Conservation (phyloP, 2,329 filamentous ascomycete genomes). For the Grosmannia clavigera region DNA sequence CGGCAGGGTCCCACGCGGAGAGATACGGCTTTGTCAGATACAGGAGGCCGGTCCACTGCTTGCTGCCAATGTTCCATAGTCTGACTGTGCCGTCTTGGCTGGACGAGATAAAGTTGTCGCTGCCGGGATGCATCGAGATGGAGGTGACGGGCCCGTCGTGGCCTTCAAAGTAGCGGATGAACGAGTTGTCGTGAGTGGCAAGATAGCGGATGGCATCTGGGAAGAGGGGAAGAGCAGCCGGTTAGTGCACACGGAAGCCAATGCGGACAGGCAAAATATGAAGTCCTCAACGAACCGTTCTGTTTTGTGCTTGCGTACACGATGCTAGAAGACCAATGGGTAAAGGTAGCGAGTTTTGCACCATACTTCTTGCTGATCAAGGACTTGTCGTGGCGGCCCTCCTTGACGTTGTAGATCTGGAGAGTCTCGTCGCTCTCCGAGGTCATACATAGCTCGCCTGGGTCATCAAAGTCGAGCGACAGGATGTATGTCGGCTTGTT, state of each 20-base stretch:
- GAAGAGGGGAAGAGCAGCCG: not conserved
- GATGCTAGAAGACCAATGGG: conserved; percentile 80
- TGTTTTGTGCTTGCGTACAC: conserved; percentile 94
- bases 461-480: conserved; percentile 93
- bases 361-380: conserved; percentile 95
- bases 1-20: conserved; percentile 82
- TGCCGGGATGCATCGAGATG: conserved; percentile 71
- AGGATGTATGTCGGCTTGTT: conserved; percentile 54
- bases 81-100: conserved; percentile 83
- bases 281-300: conserved; percentile 47
- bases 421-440: conserved; percentile 90
- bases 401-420: conserved; percentile 87
- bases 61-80: conserved; percentile 77
- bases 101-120: conserved; percentile 86
- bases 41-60: conserved; percentile 67
- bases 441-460: conserved; percentile 82
- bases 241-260: not conserved
- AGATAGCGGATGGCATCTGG: conserved; percentile 73
- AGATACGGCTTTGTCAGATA: conserved; percentile 72
- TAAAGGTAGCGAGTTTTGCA: conserved; percentile 86
- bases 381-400: conserved; percentile 79
- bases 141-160: conserved; percentile 77
- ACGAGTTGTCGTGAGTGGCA: conserved; percentile 89
- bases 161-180: conserved; percentile 90
- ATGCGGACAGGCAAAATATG: not conserved